Evolutionary conservation across 805 yeast species (phyloP), one percentile per base, ranked within the genome.

Genomic region (Sugiyamaella marilandica): DNA sequence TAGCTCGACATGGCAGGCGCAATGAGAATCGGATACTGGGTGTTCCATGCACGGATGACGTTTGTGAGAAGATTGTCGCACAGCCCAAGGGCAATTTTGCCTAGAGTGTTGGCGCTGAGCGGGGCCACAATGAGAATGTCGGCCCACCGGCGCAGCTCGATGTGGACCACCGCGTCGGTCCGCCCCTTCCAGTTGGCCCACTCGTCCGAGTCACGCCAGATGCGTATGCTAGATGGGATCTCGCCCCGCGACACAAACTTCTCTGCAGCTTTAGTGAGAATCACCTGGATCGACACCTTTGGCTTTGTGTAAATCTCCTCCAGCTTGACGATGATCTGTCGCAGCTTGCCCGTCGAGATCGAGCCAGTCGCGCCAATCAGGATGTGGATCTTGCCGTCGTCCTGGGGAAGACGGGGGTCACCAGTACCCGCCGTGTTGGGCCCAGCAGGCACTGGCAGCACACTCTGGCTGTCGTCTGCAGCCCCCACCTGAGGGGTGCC

Each of bases 1-100:
- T 88, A 84, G 54, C 95, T 86, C 33, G 88, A 89, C 98, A 92
- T 92, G 1, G 97, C 91, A 5, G 99, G 98, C 0, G 98, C 98
- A 59, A 90, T 73, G 39, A 92, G 72, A 7, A 92, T 83, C 2
- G 98, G 98, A 58, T 84, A 84, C 47, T 85, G 81, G 0, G 96
- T 86, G 69, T 94, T 91, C 99, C 99, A 92, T 1, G 97, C 96
- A 55, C 99, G 77, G 14, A 94, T 79, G 18, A 90, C 92, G 60
- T 87, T 85, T 1, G 98, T 91, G 54, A 94, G 73, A 54, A 92
- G 73, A 68, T 92, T 94, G 68, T 92, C 97, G 66, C 97, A 92
- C 35, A 92, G 75, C 0, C 99, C 99, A 52, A 87, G 74, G 0
- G 96, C 83, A 49, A 92, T 83, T 63, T 94, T 94, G 10, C 96